Evolutionary conservation across 2,329 filamentous ascomycete genomes (phyloP).

Genomic region (Phaeosphaeria sp.): DNA sequence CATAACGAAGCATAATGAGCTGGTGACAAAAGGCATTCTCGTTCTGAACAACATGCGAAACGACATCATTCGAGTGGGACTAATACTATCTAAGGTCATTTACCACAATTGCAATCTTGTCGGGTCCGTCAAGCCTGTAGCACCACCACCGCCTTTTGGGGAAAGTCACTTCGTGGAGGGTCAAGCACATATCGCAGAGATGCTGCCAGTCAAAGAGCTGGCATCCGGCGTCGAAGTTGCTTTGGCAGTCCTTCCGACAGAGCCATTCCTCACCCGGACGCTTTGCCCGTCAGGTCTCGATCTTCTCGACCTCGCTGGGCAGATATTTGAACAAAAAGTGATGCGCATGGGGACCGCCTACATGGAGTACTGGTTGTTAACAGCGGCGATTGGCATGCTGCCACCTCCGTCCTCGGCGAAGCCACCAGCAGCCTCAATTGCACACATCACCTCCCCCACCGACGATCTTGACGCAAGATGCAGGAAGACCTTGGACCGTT

Average conservation of each 20-base stretch:
- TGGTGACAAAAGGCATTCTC: conserved; percentile 27
- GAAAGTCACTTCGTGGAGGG: conserved; percentile 11
- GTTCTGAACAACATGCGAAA: conserved; percentile 36
- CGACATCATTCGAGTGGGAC: conserved; percentile 35
- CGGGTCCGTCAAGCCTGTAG: conserved; percentile 7
- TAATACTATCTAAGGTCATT: conserved; percentile 33
- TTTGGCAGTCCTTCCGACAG: conserved; percentile 27
- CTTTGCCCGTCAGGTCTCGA: conserved; percentile 34
- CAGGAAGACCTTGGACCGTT: conserved; percentile 33
- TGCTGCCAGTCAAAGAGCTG: conserved; percentile 1
- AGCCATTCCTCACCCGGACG: conserved; percentile 34
- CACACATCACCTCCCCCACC: conserved; percentile 18
- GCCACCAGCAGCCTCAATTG: conserved; percentile 19
- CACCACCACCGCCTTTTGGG: conserved; percentile 1
- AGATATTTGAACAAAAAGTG: conserved; percentile 42
- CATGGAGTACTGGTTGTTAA: conserved; percentile 45
- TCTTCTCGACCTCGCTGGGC: conserved; percentile 36
- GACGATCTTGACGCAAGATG: conserved; percentile 30
- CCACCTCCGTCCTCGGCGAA: conserved; percentile 22
- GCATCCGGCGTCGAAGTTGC: conserved; percentile 9
- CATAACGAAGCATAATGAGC: conserved; percentile 28
- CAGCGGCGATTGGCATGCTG: conserved; percentile 39
- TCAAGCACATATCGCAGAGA: conserved; percentile 9
- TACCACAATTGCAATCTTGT: conserved; percentile 32
- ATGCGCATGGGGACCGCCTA: conserved; percentile 45